Conservation (phyloP, 2,329 filamentous ascomycete species). For the Knufia fluminis region DNA sequence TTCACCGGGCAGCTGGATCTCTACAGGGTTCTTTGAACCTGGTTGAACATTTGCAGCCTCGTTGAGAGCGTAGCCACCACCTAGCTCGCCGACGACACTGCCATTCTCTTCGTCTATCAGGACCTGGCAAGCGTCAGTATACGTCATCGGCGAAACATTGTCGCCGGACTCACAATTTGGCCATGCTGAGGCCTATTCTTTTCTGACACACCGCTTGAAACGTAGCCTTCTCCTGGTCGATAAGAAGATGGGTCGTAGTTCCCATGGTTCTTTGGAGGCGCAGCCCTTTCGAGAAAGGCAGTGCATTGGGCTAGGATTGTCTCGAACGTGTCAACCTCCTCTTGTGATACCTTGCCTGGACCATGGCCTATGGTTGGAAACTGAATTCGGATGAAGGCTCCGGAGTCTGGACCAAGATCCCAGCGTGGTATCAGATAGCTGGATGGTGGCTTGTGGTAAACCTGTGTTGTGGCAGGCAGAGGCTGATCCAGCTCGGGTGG, state of each 20-base stretch:
- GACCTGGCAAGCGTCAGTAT: slow-evolving; percentile 62
- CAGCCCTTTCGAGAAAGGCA: slow-evolving; percentile 78
- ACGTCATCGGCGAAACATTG: slow-evolving; percentile 26
- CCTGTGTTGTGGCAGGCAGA: slow-evolving; percentile 88
- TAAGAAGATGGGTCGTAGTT: slow-evolving; percentile 75
- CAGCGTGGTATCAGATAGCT: slow-evolving; percentile 93
- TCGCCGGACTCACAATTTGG: slow-evolving; percentile 26
- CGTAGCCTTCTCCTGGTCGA: slow-evolving; percentile 70
- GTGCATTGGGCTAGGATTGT: slow-evolving; percentile 97
- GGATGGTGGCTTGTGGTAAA: slow-evolving; percentile 87
- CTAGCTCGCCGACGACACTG: slow-evolving; percentile 84
- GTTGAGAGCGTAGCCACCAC: slow-evolving; percentile 69
- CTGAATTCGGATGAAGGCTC: slow-evolving; percentile 86
- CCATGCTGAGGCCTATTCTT: slow-evolving; percentile 21
- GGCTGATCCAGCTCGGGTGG: slow-evolving; percentile 91
- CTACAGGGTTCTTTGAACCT: slow-evolving; percentile 76
- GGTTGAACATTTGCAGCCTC: slow-evolving; percentile 67
- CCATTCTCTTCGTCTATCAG: slow-evolving; percentile 93
- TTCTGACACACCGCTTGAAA: slow-evolving; percentile 28
- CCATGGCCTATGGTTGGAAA: slow-evolving; percentile 68
- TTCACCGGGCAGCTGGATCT: slow-evolving; percentile 39
- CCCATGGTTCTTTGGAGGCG: slow-evolving; percentile 44
- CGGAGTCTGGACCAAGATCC: slow-evolving; percentile 80
- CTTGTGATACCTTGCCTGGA: slow-evolving; percentile 58
- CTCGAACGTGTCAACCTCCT: slow-evolving; percentile 93